Conservation (phyloP, 75 land plant genomes). For the Pinus tabuliformis region DNA sequence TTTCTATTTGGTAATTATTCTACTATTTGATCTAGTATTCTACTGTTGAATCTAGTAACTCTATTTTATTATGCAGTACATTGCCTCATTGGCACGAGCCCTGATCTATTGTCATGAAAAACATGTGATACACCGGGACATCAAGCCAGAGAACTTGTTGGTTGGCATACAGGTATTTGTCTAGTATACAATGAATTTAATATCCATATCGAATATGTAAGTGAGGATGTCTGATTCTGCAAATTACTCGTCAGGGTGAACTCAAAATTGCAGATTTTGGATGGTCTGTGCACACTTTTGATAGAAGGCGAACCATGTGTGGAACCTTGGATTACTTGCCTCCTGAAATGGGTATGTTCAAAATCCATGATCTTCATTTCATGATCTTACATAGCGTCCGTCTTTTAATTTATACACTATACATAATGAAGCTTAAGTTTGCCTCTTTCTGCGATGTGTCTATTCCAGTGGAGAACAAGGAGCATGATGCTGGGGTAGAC, state of each 20-base stretch:
- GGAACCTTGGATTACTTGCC: conserved; percentile 95
- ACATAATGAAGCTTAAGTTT: neutral
- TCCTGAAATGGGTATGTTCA: conserved; percentile 89
- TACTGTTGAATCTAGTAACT: neutral
- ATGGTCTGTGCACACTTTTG: conserved; percentile 93
- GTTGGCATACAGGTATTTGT: conserved; percentile 34
- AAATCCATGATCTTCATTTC: neutral
- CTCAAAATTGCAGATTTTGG: conserved; percentile 97
- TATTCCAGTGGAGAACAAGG: conserved; percentile 79
- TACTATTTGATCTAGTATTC: neutral
- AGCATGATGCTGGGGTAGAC: conserved; percentile 91
- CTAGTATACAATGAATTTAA: neutral
- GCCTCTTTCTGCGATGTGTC: neutral
- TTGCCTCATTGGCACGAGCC: conserved; percentile 84
- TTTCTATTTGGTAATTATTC: neutral
- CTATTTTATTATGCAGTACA: conserved; percentile 52
- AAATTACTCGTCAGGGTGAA: conserved; percentile 63
- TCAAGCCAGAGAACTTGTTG: conserved; percentile 90
- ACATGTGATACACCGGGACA: conserved; percentile 92
- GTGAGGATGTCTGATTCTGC: neutral
- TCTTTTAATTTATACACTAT: neutral
- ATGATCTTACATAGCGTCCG: neutral
- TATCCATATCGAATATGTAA: neutral
- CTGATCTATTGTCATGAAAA: conserved; percentile 86
- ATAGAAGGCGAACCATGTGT: conserved; percentile 91